Evolutionary conservation across 2,329 filamentous ascomycete genomes (phyloP).

Genomic region (Trichophyton schoenleinii): DNA sequence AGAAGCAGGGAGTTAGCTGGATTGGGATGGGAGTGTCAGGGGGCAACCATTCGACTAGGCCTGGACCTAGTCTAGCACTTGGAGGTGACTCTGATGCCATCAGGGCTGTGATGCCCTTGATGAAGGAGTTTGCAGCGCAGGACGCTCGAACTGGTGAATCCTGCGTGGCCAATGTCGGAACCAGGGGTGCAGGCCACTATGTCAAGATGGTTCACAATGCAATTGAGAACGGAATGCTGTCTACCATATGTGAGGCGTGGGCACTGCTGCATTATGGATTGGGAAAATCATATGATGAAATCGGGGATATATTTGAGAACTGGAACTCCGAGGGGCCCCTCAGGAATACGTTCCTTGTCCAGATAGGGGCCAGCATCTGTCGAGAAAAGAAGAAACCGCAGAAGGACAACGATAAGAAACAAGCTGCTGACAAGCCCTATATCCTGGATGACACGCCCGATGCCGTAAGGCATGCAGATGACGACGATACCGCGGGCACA

Average conservation of each 20-base stretch:
- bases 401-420: constrained; percentile 14
- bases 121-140: constrained; percentile 51
- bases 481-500: constrained; percentile 54
- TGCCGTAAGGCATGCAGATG: constrained; percentile 55
- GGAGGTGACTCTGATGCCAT: constrained; percentile 48
- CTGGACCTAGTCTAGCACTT: constrained; percentile 56
- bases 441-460: constrained; percentile 53
- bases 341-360: constrained; percentile 48
- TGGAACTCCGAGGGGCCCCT: constrained; percentile 52
- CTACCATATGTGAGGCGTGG: constrained; percentile 52
- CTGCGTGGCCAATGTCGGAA: constrained; percentile 50
- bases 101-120: constrained; percentile 47
- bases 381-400: constrained; percentile 34
- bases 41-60: constrained; percentile 54
- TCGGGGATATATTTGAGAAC: constrained; percentile 45
- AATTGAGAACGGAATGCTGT: constrained; percentile 62
- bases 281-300: constrained; percentile 47
- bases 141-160: constrained; percentile 44
- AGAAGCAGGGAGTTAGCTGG: constrained; percentile 48
- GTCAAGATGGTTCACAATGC: constrained; percentile 68
- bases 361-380: constrained; percentile 51
- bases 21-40: constrained; percentile 57
- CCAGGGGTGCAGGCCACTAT: constrained; percentile 54
- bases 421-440: constrained; percentile 27
- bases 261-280: constrained; percentile 48